Evolutionary conservation across 257 asterid species (phyloP), one percentile per base, ranked within the genome.

Genomic region (Oldenlandia corymbosa): DNA sequence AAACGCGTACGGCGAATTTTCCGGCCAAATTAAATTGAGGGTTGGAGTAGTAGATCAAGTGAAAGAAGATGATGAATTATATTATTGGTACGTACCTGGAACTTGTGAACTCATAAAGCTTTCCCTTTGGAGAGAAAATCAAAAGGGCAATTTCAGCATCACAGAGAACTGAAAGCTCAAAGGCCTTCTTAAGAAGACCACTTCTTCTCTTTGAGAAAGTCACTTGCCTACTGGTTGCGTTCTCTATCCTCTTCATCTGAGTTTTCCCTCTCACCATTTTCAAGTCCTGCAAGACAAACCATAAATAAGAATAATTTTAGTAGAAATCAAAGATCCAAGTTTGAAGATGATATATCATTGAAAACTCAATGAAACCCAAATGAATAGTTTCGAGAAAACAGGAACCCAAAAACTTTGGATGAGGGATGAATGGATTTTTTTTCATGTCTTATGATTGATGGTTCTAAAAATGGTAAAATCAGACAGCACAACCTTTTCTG

Each of bases 101-200:
- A 58, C 87, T 81, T 41, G 90, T 72, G 71, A 81, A 84, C 58
- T 84, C 90, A 63, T 73, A 79, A 5, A 81, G 75, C 67, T 67
- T 84, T 11, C 90, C 90, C 21, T 72, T 79, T 30, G 81, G 65
- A 4, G 90, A 81, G 64, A 84, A 84, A 60, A 84, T 32, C 1
- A 84, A 50, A 2, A 81, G 85, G 4, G 90, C 85, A 72, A 84
- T 76, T 68, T 83, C 86, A 14, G 86, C 84, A 73, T 80, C 89
- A 67, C 89, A 80, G n/a, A 83, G 82, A 77, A 84, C 88, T 37
- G 91, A 84, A 43, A 83, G 85, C 70, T 83, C 86, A 71, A 75
- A 83, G 12, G 88, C 88, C 65, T 83, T 83, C 78, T 84, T 84
- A 43, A 84, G 71, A 8, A 84, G 81, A 51, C 91, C 91, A 62